Conservation (phyloP, 495 filamentous ascomycete genomes). For the Cryomyces antarcticus region DNA sequence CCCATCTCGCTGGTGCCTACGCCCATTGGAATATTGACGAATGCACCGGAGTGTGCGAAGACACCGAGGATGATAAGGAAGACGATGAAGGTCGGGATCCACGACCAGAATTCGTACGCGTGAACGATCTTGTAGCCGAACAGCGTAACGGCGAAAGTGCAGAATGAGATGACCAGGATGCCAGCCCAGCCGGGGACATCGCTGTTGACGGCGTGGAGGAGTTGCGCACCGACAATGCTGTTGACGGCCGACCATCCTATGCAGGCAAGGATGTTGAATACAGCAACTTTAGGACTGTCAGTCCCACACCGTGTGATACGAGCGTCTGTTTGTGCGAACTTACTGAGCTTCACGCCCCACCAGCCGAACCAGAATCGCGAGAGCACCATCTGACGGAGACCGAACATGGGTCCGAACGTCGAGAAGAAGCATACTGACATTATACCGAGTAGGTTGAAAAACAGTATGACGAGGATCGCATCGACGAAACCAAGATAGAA, state of each 20-base stretch:
- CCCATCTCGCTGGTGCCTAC: constrained; percentile 42
- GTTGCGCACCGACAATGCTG: constrained; percentile 64
- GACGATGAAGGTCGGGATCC: constrained; percentile 58
- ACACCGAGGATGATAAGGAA: constrained; percentile 56
- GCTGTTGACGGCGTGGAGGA: constrained; percentile 55
- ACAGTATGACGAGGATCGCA: constrained; percentile 52
- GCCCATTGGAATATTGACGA: constrained; percentile 43
- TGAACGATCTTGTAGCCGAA: constrained; percentile 75
- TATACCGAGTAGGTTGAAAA: constrained; percentile 60
- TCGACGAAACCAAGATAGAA: constrained; percentile 59
- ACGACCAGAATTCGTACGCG: constrained; percentile 56
- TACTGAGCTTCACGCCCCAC: constrained; percentile 49
- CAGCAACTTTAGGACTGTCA: constrained; percentile 29
- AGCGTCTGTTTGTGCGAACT: constrained; percentile 13
- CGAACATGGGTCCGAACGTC: constrained; percentile 58
- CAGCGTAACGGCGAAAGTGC: constrained; percentile 48
- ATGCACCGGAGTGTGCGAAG: constrained; percentile 58
- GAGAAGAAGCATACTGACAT: constrained; percentile 63
- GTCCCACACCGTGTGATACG: background rate
- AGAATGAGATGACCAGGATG: constrained; percentile 54
- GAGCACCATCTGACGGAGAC: constrained; percentile 72
- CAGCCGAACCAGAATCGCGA: constrained; percentile 67
- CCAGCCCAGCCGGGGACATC: constrained; percentile 54
- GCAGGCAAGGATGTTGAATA: constrained; percentile 60
- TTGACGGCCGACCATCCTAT: constrained; percentile 61